These are phyloP conservation scores for Microsporum ferrugineum DNA, from an alignment of 2,329 filamentous ascomycete genomes.

Conservation along the genomic window DNA sequence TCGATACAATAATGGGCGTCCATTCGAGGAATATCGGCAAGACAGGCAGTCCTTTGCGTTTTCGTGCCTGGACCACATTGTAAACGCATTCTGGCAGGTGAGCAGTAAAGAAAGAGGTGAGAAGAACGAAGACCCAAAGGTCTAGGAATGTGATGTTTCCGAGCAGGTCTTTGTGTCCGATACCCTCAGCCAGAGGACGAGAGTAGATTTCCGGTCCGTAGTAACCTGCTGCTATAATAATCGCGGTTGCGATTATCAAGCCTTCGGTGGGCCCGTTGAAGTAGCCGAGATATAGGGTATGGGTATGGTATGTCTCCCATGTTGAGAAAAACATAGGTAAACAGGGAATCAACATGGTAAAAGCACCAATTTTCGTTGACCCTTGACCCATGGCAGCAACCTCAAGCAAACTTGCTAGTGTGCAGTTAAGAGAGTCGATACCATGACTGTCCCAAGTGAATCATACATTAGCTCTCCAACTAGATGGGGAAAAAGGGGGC, in stretches of 20 bases:
- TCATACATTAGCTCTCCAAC: slow-evolving; percentile 2
- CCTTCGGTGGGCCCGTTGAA: slow-evolving; percentile 98
- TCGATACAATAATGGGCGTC: slow-evolving; percentile 80
- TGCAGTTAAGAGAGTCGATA: slow-evolving; percentile 96
- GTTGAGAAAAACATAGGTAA: slow-evolving; percentile 99
- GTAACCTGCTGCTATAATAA: slow-evolving; percentile 79
- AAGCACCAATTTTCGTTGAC: slow-evolving; percentile 69
- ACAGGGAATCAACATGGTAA: slow-evolving; percentile 82
- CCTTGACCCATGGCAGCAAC: slow-evolving; percentile 89
- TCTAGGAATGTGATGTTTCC: slow-evolving; percentile 69
- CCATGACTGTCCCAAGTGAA: slow-evolving; percentile 54
- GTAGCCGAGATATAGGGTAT: slow-evolving; percentile 89
- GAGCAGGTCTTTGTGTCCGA: slow-evolving; percentile 54
- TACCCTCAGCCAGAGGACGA: slow-evolving; percentile 55
- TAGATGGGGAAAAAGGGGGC: neutral
- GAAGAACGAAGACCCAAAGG: slow-evolving; percentile 68
- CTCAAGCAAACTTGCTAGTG: slow-evolving; percentile 78
- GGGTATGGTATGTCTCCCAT: slow-evolving; percentile 98
- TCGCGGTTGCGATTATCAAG: slow-evolving; percentile 69
- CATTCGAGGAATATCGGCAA: slow-evolving; percentile 83
- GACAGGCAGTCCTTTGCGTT: slow-evolving; percentile 59
- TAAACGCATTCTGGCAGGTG: slow-evolving; percentile 84
- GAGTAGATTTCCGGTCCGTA: slow-evolving; percentile 85
- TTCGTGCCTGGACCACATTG: slow-evolving; percentile 71
- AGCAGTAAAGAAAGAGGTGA: slow-evolving; percentile 52